Percentiles rank a stretch among this genome's conserved stretches.
These are phyloP conservation scores for Agapanthus africanus DNA, from an alignment of 106 monocot species.

Conservation along the genomic window DNA sequence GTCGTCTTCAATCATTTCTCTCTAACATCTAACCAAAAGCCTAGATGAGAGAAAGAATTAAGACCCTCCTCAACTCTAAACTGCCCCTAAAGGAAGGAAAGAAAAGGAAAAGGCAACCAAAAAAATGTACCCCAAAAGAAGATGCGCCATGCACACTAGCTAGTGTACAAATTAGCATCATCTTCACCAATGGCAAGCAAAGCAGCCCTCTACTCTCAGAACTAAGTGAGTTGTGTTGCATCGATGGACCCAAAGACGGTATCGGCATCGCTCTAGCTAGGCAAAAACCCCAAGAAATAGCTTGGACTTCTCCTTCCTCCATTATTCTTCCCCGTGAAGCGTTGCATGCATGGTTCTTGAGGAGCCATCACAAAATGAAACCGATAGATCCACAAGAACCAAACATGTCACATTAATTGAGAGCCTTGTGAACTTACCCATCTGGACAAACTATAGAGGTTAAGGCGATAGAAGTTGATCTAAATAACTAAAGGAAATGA, in stretches of 20 bases:
- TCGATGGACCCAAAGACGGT: conserved; percentile 19
- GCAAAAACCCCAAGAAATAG: conserved; percentile 13
- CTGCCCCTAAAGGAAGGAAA: not conserved
- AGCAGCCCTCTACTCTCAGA: not conserved
- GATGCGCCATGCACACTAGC: not conserved
- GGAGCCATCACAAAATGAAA: not conserved
- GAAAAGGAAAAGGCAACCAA: not conserved
- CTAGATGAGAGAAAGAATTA: not conserved
- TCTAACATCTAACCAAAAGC: not conserved
- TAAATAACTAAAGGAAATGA: not conserved
- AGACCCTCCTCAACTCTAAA: too few relatives aligned
- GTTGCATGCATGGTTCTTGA: conserved; percentile 9
- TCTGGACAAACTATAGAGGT: not conserved
- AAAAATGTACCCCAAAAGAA: not conserved
- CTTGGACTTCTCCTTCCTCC: not conserved
- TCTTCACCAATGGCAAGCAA: too few relatives aligned
- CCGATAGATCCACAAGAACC: conserved; percentile 1
- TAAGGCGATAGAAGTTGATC: not conserved
- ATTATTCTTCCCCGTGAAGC: not conserved
- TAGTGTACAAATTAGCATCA: not conserved
- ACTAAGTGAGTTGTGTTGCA: conserved; percentile 18
- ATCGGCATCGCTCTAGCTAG: conserved; percentile 18
- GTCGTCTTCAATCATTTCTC: not conserved
- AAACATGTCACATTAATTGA: not conserved
- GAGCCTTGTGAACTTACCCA: conserved; percentile 1